Conservation (phyloP, 371 early-diverging fungal genomes). For the Aphelidium insulamus region DNA sequence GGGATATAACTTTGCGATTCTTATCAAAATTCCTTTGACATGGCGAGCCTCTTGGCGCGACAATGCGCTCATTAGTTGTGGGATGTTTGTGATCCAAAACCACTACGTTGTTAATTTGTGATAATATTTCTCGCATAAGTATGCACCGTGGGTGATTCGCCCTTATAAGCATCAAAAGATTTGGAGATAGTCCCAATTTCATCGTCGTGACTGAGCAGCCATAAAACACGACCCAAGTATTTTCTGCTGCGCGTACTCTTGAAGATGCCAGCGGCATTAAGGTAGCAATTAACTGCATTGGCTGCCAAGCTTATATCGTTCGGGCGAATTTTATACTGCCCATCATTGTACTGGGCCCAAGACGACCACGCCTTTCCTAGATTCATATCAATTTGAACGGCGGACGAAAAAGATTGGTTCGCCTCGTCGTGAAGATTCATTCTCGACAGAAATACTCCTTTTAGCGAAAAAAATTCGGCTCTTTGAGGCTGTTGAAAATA, state of each 20-base stretch:
- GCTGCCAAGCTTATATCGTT: conserved; percentile 61
- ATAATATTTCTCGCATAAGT: too few species aligned
- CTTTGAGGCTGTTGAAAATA: conserved; percentile 84
- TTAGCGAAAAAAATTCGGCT: conserved; percentile 93
- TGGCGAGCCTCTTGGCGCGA: conserved; percentile 55
- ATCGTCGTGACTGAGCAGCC: conserved; percentile 81
- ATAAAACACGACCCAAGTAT: conserved; percentile 72
- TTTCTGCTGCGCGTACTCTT: conserved; percentile 70
- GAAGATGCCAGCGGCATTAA: conserved; percentile 80
- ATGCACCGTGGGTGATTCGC: conserved; percentile 69
- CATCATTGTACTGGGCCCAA: conserved; percentile 90
- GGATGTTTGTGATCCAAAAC: conserved; percentile 96
- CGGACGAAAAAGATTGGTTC: conserved; percentile 74
- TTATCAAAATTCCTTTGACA: conserved; percentile 56
- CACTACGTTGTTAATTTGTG: too few species aligned
- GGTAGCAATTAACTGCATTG: conserved; percentile 85
- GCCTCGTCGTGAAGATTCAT: conserved; percentile 71
- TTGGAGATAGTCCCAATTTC: conserved; percentile 42
- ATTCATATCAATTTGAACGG: conserved; percentile 71
- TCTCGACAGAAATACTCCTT: conserved; percentile 83
- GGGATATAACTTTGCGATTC: conserved; percentile 84
- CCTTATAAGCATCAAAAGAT: conserved; percentile 69
- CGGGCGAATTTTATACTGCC: conserved; percentile 58
- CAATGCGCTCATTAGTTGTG: conserved; percentile 65
- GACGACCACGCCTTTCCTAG: conserved; percentile 89